Evolutionary conservation across 2,329 filamentous ascomycete genomes (phyloP).

Genomic region (Calonectria montana): DNA sequence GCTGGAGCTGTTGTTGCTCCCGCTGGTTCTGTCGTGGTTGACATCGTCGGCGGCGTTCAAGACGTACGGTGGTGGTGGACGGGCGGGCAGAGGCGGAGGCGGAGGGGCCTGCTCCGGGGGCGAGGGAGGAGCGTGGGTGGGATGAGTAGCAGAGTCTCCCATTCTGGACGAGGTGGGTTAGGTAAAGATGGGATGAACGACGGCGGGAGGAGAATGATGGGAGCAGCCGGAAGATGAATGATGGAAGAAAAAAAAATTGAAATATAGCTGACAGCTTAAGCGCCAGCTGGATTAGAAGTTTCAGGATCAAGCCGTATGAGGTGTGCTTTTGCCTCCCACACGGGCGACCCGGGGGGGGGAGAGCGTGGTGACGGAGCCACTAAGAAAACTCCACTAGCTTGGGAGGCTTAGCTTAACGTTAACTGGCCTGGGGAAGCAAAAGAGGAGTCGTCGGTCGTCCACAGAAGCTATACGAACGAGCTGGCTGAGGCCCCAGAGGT

Average conservation of each 20-base stretch:
- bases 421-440: constrained; percentile 9
- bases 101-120: constrained; percentile 12
- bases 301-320: constrained; percentile 3
- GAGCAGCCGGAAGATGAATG: background rate
- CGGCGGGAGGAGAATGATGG: background rate
- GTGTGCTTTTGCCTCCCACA: constrained; percentile 1
- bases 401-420: constrained; percentile 12
- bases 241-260: background rate
- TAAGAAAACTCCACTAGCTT: constrained; percentile 9
- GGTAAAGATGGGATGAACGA: background rate
- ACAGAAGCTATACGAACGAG: background rate
- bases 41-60: constrained; percentile 19
- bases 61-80: constrained; percentile 21
- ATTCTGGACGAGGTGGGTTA: constrained; percentile 9
- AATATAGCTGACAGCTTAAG: constrained; percentile 4
- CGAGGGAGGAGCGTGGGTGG: constrained; percentile 5
- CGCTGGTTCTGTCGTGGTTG: constrained; percentile 7
- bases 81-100: constrained; percentile 17
- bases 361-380: background rate
- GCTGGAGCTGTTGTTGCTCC: background rate
- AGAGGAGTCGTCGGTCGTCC: background rate
- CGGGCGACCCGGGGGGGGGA: constrained; percentile 7
- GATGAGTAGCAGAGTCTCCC: constrained; percentile 18
- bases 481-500: background rate
- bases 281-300: constrained; percentile 4